Conservation (phyloP, 192 early-diverging fungal species). For the Phlyctochytrium planicorne region DNA sequence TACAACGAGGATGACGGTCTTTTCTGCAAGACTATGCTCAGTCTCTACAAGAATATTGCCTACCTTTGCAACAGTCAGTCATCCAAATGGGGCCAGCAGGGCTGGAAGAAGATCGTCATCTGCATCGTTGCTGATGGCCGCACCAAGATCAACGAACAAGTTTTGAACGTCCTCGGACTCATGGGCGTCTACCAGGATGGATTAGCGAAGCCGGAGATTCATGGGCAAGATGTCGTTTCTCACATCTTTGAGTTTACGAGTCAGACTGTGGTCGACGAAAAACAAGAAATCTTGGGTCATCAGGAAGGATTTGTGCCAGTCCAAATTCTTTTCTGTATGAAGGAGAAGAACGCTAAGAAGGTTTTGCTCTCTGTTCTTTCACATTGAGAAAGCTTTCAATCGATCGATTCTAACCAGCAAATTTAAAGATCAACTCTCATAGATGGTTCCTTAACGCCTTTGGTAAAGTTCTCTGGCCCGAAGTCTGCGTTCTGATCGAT, state of each 20-base stretch:
- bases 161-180: conserved; percentile 65
- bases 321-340: conserved; percentile 83
- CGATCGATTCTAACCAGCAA: too few relatives aligned
- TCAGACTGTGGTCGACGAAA: conserved; percentile 63
- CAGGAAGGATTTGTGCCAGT: conserved; percentile 73
- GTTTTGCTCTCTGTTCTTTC: too few relatives aligned
- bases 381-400: too few relatives aligned
- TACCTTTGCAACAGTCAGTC: conserved; percentile 78
- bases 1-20: conserved; percentile 84
- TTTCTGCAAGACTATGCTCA: conserved; percentile 81
- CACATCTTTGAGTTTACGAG: conserved; percentile 90
- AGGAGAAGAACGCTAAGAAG: conserved; percentile 94
- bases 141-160: conserved; percentile 67
- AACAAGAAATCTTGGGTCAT: conserved; percentile 63
- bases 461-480: conserved; percentile 59
- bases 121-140: conserved; percentile 70
- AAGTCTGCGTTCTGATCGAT: conserved; percentile 71
- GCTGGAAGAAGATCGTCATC: conserved; percentile 53
- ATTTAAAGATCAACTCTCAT: conserved; percentile 79
- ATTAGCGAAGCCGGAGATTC: conserved; percentile 48
- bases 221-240: conserved; percentile 60
- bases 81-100: conserved; percentile 65
- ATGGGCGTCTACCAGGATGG: conserved; percentile 77
- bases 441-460: conserved; percentile 81
- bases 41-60: conserved; percentile 86